These are phyloP conservation scores for Mytilinidion resinicola DNA, from an alignment of 495 filamentous ascomycete species.

Conservation along the genomic window DNA sequence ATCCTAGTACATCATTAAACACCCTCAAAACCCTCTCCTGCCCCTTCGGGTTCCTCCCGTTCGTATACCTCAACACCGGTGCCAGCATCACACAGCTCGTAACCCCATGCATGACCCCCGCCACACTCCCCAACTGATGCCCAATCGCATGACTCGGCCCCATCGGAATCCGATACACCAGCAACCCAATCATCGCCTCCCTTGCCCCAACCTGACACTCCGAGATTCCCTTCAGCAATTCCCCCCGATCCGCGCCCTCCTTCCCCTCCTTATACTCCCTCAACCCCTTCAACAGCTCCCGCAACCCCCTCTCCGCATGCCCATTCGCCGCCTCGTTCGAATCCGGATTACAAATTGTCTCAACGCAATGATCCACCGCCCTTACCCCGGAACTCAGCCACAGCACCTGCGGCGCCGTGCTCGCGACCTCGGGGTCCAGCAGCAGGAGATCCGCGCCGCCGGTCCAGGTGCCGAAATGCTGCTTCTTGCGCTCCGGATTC, in stretches of 20 bases:
- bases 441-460: constrained; percentile 6
- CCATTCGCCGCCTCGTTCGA: neutral
- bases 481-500: constrained; percentile 1
- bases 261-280: constrained; percentile 8
- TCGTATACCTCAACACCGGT: constrained; percentile 5
- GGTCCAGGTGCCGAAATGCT: constrained; percentile 1
- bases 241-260: neutral
- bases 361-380: constrained; percentile 9
- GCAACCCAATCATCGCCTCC: constrained; percentile 8
- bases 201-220: constrained; percentile 3
- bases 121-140: constrained; percentile 6
- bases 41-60: neutral
- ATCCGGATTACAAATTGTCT: constrained; percentile 4
- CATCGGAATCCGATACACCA: constrained; percentile 4
- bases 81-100: constrained; percentile 7
- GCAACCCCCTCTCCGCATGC: constrained; percentile 2
- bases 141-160: constrained; percentile 8
- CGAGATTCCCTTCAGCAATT: constrained; percentile 5
- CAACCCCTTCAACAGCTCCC: constrained; percentile 8
- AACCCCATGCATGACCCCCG: constrained; percentile 6
- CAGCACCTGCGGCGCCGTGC: constrained; percentile 1
- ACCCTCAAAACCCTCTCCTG: constrained; percentile 4
- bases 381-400: constrained; percentile 4
- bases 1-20: constrained; percentile 4
- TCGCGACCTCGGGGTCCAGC: constrained; percentile 4